Conservation (phyloP, 2,329 filamentous ascomycete species). For the Exophiala bonariae region DNA sequence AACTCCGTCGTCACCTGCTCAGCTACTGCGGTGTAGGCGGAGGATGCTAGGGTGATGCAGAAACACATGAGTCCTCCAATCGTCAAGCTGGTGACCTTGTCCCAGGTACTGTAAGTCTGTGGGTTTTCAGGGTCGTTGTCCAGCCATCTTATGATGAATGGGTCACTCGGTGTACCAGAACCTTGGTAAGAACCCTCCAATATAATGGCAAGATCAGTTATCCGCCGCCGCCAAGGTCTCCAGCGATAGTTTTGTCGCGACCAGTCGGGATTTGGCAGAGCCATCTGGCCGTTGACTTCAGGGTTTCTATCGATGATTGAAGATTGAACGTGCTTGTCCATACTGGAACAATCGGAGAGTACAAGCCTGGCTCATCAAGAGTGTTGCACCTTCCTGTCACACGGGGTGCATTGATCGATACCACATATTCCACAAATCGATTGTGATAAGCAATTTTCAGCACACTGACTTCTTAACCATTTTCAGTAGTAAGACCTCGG, state of each 20-base stretch:
- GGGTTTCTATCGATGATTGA: too few relatives aligned
- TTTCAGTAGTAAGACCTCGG: too few relatives aligned
- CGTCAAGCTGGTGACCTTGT: slow-evolving; percentile 43
- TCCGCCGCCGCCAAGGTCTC: slow-evolving; percentile 17
- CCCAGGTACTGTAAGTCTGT: slow-evolving; percentile 33
- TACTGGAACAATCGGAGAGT: too few relatives aligned
- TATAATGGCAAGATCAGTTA: slow-evolving; percentile 17
- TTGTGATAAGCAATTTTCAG: too few relatives aligned
- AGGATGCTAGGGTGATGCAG: slow-evolving; percentile 53
- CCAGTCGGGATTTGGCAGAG: slow-evolving; percentile 2
- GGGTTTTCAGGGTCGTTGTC: slow-evolving; percentile 45
- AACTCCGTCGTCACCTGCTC: slow-evolving; percentile 52
- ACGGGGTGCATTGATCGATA: too few relatives aligned
- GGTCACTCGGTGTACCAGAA: slow-evolving; percentile 42
- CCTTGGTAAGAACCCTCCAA: slow-evolving; percentile 32
- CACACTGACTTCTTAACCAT: too few relatives aligned
- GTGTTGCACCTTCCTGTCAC: too few relatives aligned
- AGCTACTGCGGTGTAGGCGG: slow-evolving; percentile 61
- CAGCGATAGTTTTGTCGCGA: slow-evolving; percentile 13
- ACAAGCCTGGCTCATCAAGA: too few relatives aligned
- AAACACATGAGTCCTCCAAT: slow-evolving; percentile 55
- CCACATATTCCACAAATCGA: too few relatives aligned
- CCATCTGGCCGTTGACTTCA: too few relatives aligned
- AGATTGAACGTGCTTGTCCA: too few relatives aligned
- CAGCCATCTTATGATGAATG: slow-evolving; percentile 45